Base-by-base conservation (phyloP, 495 filamentous ascomycete genomes). In the Lepidopterella palustris region DNA sequence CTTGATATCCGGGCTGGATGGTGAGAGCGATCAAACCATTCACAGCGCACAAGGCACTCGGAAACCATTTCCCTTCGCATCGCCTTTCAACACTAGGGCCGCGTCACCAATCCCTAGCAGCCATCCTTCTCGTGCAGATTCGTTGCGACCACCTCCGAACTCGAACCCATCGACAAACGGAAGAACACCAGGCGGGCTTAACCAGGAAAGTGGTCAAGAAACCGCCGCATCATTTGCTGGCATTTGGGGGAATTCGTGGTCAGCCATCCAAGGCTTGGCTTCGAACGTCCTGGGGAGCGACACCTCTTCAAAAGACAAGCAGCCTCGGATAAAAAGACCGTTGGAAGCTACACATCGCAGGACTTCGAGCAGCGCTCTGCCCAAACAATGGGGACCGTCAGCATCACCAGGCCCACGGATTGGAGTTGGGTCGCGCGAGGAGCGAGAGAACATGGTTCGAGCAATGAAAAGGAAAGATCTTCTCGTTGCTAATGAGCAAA, bases 401-500 rank as follows among this genome's bases (percentile, higher is more conserved):
- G 72, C 58, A 23, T 71, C 70, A 6, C 60, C 71, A 20, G 73
- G 72, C 20, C 67, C 72, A 32, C 73, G 76, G 55, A 70, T 84
- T 49, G 82, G 80, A 25, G 68, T 65, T 9, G 83, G 83, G 15
- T 79, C 80, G 26, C 72, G 77, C 62, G 84, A 84, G 66, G 79
- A 83, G 52, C 68, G 82, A 49, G 76, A 79, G 49, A 78, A 77
- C 24, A 58, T 83, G 55, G 74, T 85, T 18, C 79, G 84, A 59
- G 83, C 82, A 21, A 81, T 82, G 73, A 87, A 84, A 69, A 72
- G 82, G 58, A 80, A 84, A 61, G 78, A 79, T n/a, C 66, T 87
- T 45, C 67, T 87, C 15, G 70, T 77, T 40, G 78, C 82, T 35
- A 78, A 83, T 61, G 76, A 75, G 11, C 74, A 80, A 53, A 60